phyloP scores from a whole-genome alignment of 352 stramenopile genomes.

The Saprolegnia diclina region DNA sequence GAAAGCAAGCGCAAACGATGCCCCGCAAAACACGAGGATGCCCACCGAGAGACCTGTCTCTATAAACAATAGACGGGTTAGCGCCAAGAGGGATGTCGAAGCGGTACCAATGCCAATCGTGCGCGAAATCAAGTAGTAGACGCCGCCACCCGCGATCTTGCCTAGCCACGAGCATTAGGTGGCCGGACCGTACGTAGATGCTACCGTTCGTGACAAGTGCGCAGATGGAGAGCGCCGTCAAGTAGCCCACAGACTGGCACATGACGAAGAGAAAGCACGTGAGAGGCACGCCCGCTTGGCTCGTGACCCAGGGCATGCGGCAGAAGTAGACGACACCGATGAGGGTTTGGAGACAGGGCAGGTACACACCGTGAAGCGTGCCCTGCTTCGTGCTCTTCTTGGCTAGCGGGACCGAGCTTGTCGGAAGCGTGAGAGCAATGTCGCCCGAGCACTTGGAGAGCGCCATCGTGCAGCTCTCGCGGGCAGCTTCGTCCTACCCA shows the following conservation, averaged over 20 bases:
- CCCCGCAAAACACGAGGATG: constrained; percentile 6
- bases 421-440: not conserved
- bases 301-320: constrained; percentile 30
- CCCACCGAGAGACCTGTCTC: constrained; percentile 18
- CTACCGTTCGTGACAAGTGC: constrained; percentile 30
- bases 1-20: constrained; percentile 14
- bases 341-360: constrained; percentile 29
- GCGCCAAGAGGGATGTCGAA: not conserved
- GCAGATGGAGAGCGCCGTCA: constrained; percentile 31
- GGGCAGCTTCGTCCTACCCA: constrained; percentile 18
- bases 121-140: constrained; percentile 29
- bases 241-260: constrained; percentile 28
- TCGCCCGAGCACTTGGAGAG: constrained; percentile 11
- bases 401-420: not conserved
- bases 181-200: not conserved
- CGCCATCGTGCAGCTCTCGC: constrained; percentile 8
- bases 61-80: not conserved
- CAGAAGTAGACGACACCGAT: constrained; percentile 31
- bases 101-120: constrained; percentile 25
- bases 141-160: constrained; percentile 26
- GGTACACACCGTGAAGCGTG: constrained; percentile 31
- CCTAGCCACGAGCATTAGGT: constrained; percentile 22
- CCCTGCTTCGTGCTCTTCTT: constrained; percentile 26
- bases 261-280: constrained; percentile 30
- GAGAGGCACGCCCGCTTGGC: constrained; percentile 28